A percentile compares a stretch with the other conserved stretches of the same genome.
phyloP scores from a whole-genome alignment of 768 basidiomycete genomes.

The Lyophyllum shimeji region DNA sequence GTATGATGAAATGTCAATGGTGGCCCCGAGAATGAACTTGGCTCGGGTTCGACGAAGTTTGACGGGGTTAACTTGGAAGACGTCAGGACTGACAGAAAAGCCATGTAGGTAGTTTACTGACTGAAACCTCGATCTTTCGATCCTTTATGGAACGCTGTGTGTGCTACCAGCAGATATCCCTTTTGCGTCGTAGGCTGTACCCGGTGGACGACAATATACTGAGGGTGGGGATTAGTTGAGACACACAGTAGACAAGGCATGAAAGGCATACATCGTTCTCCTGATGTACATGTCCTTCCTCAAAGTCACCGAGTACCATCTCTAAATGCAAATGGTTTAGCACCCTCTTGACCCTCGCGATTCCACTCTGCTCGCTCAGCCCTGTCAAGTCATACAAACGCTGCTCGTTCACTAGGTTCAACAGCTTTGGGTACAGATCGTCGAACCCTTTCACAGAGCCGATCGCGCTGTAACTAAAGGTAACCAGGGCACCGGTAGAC shows the following conservation, averaged over 20 bases:
- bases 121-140: constrained; percentile 79
- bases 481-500: constrained; percentile 89
- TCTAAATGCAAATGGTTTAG: constrained; percentile 89
- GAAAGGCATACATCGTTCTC: constrained; percentile 80
- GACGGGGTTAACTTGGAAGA: constrained; percentile 69
- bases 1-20: constrained; percentile 66
- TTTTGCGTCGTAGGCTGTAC: constrained; percentile 89
- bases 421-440: constrained; percentile 92
- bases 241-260: background rate
- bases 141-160: constrained; percentile 88
- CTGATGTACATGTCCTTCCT: constrained; percentile 95
- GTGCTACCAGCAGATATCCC: constrained; percentile 90
- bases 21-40: constrained; percentile 79
- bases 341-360: constrained; percentile 61
- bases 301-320: constrained; percentile 84
- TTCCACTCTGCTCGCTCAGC: constrained; percentile 54
- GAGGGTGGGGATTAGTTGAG: background rate
- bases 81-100: background rate
- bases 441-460: constrained; percentile 98
- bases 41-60: constrained; percentile 79
- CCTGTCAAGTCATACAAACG: constrained; percentile 73
- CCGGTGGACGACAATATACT: constrained; percentile 94
- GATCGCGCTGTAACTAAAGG: constrained; percentile 85
- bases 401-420: constrained; percentile 86
- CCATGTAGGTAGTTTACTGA: constrained; percentile 34